Percentiles rank a stretch among this genome's conserved stretches.
Conservation (phyloP, 345 rosid genomes). For the Rhizophora mangle region DNA sequence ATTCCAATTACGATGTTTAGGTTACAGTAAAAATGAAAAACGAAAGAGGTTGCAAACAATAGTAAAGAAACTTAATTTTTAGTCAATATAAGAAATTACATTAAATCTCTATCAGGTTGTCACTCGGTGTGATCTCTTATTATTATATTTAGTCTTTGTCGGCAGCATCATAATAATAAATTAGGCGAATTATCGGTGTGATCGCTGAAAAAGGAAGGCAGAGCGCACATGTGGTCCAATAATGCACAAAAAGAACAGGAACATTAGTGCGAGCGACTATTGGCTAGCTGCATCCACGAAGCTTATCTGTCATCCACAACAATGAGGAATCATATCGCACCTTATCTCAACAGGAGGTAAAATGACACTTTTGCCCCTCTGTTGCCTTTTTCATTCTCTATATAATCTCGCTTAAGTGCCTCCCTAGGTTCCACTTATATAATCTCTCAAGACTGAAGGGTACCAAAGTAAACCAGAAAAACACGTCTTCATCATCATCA, state of each 20-base stretch:
- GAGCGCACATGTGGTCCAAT: background rate
- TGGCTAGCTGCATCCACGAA: background rate
- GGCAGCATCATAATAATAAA: no score
- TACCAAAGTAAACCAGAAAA: background rate
- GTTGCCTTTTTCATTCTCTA: background rate
- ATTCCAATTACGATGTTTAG: no score
- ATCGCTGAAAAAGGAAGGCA: background rate
- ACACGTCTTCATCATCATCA: background rate
- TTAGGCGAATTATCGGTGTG: no score
- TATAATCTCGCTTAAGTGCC: background rate
- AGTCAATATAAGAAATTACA: no score
- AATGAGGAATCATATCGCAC: background rate
- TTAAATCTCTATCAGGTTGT: no score
- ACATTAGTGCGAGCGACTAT: background rate
- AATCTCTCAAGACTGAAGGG: background rate
- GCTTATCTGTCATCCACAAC: conserved; percentile 1
- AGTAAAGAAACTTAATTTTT: no score
- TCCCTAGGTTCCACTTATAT: background rate
- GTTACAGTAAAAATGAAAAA: no score
- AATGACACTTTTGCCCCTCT: background rate
- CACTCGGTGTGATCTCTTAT: no score
- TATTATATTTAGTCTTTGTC: no score
- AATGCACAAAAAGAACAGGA: background rate
- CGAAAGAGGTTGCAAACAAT: no score
- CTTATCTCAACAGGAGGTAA: background rate